These are phyloP conservation scores for Vitis hybrid DNA, from an alignment of 177 flowering plant genomes.

Conservation along the genomic window DNA sequence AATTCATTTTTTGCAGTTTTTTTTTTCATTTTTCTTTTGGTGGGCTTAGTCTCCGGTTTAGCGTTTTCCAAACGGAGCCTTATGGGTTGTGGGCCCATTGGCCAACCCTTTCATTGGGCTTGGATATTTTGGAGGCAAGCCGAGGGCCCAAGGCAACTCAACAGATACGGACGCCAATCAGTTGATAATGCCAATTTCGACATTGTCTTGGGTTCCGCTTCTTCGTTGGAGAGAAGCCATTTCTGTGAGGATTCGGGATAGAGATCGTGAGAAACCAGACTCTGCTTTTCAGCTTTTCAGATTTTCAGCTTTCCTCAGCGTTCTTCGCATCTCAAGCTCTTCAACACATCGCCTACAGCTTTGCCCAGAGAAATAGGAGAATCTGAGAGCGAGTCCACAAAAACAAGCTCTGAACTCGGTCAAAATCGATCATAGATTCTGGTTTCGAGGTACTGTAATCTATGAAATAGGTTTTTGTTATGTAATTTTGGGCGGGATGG, in stretches of 20 bases:
- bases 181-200: background rate
- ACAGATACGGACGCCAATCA: conserved; percentile 21
- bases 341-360: too few species aligned
- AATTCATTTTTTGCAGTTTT: too few species aligned
- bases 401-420: too few species aligned
- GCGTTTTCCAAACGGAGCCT: background rate
- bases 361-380: too few species aligned
- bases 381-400: too few species aligned
- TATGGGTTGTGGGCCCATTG: background rate
- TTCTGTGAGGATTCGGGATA: background rate
- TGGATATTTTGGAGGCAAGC: conserved; percentile 7
- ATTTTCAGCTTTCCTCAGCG: too few species aligned
- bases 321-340: too few species aligned
- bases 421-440: too few species aligned
- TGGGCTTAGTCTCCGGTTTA: too few species aligned
- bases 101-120: background rate
- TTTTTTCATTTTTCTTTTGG: too few species aligned
- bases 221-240: conserved; percentile 9
- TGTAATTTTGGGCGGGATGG: background rate
- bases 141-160: background rate
- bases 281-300: background rate
- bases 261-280: background rate
- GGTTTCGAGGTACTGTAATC: too few species aligned
- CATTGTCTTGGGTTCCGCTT: conserved; percentile 21
- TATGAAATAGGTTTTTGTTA: too few species aligned